phyloP scores from a whole-genome alignment of 495 filamentous ascomycete genomes.

The Opeltia flavorubescens region DNA sequence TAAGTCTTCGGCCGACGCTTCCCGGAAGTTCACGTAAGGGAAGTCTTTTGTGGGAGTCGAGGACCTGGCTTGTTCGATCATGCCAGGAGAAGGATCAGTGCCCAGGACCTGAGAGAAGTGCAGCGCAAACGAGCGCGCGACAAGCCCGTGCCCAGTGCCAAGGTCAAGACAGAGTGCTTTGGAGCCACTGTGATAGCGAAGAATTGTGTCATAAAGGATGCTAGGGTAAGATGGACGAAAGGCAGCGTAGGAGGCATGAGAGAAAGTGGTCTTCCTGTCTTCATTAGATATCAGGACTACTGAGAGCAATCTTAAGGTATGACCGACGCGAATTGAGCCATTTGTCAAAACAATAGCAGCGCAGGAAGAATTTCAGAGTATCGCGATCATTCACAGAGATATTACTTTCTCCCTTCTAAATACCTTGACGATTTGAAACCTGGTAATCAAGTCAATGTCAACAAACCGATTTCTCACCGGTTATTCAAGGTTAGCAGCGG shows the following conservation, averaged over 20 bases:
- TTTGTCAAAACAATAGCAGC: too few relatives aligned
- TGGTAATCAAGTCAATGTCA: too few relatives aligned
- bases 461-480: too few relatives aligned
- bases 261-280: constrained; percentile 34
- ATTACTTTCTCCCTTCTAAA: background rate
- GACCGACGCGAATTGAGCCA: constrained; percentile 5
- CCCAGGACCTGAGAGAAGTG: constrained; percentile 35
- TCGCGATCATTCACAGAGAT: background rate
- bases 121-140: constrained; percentile 36
- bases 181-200: constrained; percentile 37
- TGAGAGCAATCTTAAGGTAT: background rate
- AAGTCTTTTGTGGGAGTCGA: constrained; percentile 22
- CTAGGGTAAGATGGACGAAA: constrained; percentile 51
- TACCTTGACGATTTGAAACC: too few relatives aligned
- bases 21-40: constrained; percentile 31
- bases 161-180: constrained; percentile 37
- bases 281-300: background rate
- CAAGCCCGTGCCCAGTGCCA: constrained; percentile 46
- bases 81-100: constrained; percentile 42
- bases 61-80: constrained; percentile 40
- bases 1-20: constrained; percentile 36
- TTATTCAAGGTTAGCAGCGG: background rate
- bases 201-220: constrained; percentile 36
- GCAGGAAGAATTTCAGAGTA: too few relatives aligned
- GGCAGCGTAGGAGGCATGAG: constrained; percentile 40